Percentiles rank a stretch among this genome's conserved stretches.
Evolutionary conservation across 495 filamentous ascomycete genomes (phyloP).

Genomic region (Penicilliopsis zonata): DNA sequence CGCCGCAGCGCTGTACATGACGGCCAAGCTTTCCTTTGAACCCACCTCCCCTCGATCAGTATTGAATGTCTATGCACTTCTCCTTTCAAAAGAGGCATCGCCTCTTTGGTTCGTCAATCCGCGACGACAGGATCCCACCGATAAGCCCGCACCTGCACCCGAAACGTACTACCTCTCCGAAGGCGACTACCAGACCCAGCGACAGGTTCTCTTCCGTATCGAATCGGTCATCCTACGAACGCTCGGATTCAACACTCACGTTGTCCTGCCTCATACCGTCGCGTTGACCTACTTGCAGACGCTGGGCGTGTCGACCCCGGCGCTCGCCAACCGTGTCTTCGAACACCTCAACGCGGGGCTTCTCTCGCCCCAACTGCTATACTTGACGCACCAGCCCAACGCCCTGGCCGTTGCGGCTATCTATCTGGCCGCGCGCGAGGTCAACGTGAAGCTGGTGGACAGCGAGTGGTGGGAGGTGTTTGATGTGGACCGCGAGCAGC

Average conservation of each 20-base stretch:
- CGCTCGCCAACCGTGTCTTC: slow-evolving; percentile 50
- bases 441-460: slow-evolving; percentile 63
- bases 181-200: slow-evolving; percentile 49
- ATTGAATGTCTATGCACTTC: slow-evolving; percentile 72
- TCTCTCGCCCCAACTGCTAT: slow-evolving; percentile 78
- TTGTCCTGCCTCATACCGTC: slow-evolving; percentile 75
- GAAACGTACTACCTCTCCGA: slow-evolving; percentile 65
- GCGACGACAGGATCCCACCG: slow-evolving; percentile 14
- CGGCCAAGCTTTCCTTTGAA: slow-evolving; percentile 69
- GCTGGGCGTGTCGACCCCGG: slow-evolving; percentile 43
- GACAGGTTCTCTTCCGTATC: slow-evolving; percentile 47
- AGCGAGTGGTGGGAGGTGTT: slow-evolving; percentile 96
- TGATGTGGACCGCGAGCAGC: slow-evolving; percentile 90
- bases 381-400: slow-evolving; percentile 82
- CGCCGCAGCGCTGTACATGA: slow-evolving; percentile 69
- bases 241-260: slow-evolving; percentile 71
- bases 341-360: slow-evolving; percentile 74
- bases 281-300: slow-evolving; percentile 89
- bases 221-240: slow-evolving; percentile 67
- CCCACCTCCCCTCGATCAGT: slow-evolving; percentile 68
- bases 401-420: slow-evolving; percentile 78
- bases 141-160: slow-evolving; percentile 35
- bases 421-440: slow-evolving; percentile 77
- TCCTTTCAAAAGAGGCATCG: slow-evolving; percentile 52
- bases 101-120: slow-evolving; percentile 40